Evolutionary conservation across 2,329 filamentous ascomycete species (phyloP).

Genomic region (Colletotrichum camelliae): DNA sequence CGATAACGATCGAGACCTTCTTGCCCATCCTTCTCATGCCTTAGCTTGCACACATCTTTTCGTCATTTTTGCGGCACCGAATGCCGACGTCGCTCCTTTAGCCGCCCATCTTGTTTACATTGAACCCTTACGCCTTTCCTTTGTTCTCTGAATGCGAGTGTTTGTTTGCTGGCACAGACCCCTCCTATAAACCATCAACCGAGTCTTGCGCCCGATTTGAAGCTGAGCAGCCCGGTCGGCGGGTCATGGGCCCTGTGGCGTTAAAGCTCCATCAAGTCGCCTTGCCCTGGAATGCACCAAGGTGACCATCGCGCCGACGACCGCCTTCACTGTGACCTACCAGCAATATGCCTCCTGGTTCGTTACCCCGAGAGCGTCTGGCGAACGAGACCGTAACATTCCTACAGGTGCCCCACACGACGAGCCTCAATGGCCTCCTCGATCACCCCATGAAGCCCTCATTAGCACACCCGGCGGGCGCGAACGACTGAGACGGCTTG

Average conservation of each 20-base stretch:
- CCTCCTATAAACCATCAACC: background rate
- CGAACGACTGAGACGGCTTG: constrained; percentile 72
- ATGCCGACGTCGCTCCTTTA: constrained; percentile 6
- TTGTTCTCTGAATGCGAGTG: background rate
- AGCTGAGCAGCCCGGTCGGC: constrained; percentile 8
- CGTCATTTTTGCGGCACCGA: background rate
- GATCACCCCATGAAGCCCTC: constrained; percentile 69
- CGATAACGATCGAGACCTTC: constrained; percentile 18
- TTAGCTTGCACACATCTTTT: background rate
- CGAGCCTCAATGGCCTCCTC: constrained; percentile 68
- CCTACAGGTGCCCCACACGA: constrained; percentile 29
- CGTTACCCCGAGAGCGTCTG: background rate
- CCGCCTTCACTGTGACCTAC: background rate
- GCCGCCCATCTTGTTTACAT: background rate
- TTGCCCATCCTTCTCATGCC: background rate
- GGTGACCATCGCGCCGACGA: background rate
- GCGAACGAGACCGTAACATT: background rate
- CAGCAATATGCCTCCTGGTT: constrained; percentile 25
- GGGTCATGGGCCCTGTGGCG: constrained; percentile 21
- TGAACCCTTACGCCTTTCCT: background rate
- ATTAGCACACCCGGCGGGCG: constrained; percentile 78
- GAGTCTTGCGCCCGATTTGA: background rate
- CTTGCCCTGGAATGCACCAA: background rate
- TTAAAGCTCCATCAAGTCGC: background rate
- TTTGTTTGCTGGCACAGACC: constrained; percentile 16